Conservation (phyloP, 2,329 filamentous ascomycete genomes). For the Monosporascus ibericus region DNA sequence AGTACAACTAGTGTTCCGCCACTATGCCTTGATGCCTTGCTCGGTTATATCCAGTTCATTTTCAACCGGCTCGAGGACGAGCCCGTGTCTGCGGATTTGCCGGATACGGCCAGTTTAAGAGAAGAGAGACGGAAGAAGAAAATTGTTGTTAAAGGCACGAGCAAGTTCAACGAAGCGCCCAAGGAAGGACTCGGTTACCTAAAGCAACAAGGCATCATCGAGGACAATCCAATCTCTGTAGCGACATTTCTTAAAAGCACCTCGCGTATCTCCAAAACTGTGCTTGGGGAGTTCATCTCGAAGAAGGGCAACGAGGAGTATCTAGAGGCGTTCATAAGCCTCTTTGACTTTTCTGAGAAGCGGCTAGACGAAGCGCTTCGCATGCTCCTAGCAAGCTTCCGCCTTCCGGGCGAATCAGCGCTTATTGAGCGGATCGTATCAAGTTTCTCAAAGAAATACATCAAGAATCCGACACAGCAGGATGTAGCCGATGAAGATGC, state of each 20-base stretch:
- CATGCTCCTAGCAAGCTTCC: constrained; percentile 83
- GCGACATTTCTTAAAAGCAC: constrained; percentile 87
- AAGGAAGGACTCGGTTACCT: constrained; percentile 85
- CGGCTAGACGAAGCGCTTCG: constrained; percentile 86
- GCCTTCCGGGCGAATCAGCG: constrained; percentile 85
- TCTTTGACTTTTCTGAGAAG: constrained; percentile 84
- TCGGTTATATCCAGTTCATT: constrained; percentile 88
- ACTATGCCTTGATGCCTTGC: constrained; percentile 82
- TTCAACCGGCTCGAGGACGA: constrained; percentile 76
- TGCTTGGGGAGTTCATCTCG: constrained; percentile 87
- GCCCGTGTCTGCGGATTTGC: constrained; percentile 57
- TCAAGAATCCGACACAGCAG: constrained; percentile 59
- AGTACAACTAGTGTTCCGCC: constrained; percentile 97
- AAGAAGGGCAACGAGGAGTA: constrained; percentile 86
- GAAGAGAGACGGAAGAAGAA: constrained; percentile 76
- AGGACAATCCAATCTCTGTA: constrained; percentile 69
- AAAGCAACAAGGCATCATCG: constrained; percentile 78
- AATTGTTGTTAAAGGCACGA: constrained; percentile 79
- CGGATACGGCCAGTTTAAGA: constrained; percentile 57
- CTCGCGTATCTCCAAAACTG: constrained; percentile 79
- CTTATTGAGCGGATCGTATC: constrained; percentile 91
- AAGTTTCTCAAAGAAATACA: constrained; percentile 82
- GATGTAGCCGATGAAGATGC: constrained; percentile 81
- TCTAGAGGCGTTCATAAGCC: constrained; percentile 73
- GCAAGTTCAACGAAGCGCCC: constrained; percentile 92